These are phyloP conservation scores for Phytophthora rubi DNA, from an alignment of 352 stramenopile species.

Conservation along the genomic window DNA sequence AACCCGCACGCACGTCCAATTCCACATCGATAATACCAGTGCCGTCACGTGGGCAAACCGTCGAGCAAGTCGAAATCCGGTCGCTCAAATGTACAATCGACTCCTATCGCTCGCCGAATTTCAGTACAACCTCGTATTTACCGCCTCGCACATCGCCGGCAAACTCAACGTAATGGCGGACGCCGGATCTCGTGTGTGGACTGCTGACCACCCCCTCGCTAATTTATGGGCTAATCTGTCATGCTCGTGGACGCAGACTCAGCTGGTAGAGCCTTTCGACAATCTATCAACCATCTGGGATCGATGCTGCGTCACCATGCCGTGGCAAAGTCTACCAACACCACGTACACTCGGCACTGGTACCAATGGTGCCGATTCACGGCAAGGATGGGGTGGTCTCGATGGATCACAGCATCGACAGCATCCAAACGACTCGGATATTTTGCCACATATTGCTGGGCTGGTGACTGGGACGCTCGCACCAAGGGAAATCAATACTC, in stretches of 20 bases:
- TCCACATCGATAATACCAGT: no score
- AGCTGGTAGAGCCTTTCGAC: slow-evolving; percentile 12
- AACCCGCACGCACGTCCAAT: no score
- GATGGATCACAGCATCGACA: slow-evolving; percentile 9
- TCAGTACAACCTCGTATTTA: no score
- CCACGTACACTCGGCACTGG: slow-evolving; percentile 17
- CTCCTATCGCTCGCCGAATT: no score
- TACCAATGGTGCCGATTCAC: slow-evolving; percentile 25
- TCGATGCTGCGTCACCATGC: slow-evolving; percentile 11
- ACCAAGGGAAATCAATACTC: slow-evolving; percentile 2
- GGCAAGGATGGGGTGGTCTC: slow-evolving; percentile 16
- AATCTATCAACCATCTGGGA: slow-evolving; percentile 29
- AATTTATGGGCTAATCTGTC: no score
- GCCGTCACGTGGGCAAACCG: no score
- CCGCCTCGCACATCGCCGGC: no score
- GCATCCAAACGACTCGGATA: background rate
- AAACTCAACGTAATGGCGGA: no score
- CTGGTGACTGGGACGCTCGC: background rate
- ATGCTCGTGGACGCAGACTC: slow-evolving; percentile 14
- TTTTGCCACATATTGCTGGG: background rate
- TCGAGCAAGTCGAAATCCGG: no score
- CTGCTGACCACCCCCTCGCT: no score
- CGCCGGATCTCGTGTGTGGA: no score
- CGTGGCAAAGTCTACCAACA: slow-evolving; percentile 20
- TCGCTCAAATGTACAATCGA: no score